A percentile compares a stretch with the other conserved stretches of the same genome.
Evolutionary conservation across 1,284 basidiomycete genomes (phyloP).

Genomic region (Cryptococcus sp.): DNA sequence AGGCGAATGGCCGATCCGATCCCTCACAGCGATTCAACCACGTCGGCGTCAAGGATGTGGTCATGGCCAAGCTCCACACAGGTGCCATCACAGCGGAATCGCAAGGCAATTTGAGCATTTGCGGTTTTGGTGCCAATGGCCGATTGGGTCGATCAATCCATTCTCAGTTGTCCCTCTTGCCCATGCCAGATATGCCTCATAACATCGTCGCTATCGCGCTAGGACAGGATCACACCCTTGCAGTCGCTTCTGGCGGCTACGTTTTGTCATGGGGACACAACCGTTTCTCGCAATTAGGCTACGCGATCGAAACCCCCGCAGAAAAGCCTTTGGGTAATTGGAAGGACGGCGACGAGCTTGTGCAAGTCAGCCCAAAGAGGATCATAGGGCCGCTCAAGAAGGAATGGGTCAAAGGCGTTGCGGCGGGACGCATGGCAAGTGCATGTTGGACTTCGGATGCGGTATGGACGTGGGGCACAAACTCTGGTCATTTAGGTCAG

Average conservation of each 20-base stretch:
- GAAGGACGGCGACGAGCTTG: conserved; percentile 55
- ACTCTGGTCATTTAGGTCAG: conserved; percentile 84
- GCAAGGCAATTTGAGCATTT: conserved; percentile 73
- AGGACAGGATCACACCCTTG: conserved; percentile 92
- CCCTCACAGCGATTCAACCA: conserved; percentile 53
- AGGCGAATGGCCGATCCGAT: conserved; percentile 49
- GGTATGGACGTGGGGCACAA: conserved; percentile 96
- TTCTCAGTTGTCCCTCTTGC: conserved; percentile 72
- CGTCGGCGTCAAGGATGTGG: conserved; percentile 66
- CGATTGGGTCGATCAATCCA: conserved; percentile 75
- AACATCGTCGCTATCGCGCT: conserved; percentile 69
- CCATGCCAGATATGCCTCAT: conserved; percentile 64
- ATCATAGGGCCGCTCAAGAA: conserved; percentile 78
- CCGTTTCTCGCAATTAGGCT: conserved; percentile 84
- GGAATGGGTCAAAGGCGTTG: conserved; percentile 76
- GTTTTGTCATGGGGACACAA: conserved; percentile 91
- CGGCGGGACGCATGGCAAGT: conserved; percentile 83
- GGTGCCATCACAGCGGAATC: conserved; percentile 73
- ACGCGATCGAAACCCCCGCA: conserved; percentile 67
- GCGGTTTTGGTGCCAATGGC: conserved; percentile 83
- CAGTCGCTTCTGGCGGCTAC: conserved; percentile 75
- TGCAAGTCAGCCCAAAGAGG: conserved; percentile 76
- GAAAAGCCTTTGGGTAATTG: conserved; percentile 29
- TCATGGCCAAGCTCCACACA: conserved; percentile 84
- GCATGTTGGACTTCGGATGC: conserved; percentile 82